Evolutionary conservation across 257 asterid species (phyloP), one percentile per base, ranked within the genome.

Genomic region (Solanum chilense): DNA sequence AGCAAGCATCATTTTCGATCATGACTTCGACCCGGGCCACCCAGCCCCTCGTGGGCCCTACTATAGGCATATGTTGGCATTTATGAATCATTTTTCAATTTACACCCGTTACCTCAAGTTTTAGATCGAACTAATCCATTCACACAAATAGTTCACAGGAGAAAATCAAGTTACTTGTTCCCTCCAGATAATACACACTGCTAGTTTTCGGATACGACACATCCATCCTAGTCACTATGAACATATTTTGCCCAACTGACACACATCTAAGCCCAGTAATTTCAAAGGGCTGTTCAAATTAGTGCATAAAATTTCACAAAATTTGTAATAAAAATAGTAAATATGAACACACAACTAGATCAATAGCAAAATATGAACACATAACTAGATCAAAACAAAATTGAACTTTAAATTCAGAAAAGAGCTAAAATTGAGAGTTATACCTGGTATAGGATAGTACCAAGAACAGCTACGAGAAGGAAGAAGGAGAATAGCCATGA

Each of bases 401-500:
- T 7, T 2, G 23, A 33, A 70, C 44, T 7, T 70, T 33, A 33
- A 70, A 70, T 70, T 70, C 14, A 16, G n/a, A 39, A 29, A 68
- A 56, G 5, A 56, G 12, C n/a, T 68, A 68, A 13, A 70, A 70
- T 16, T 16, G 44, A 70, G 7, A 70, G 60, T 87, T 87, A 56
- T 56, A 94, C 99, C 99, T 94, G 98, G 91, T 87, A 96, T 64
- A 96, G 94, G 56, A 92, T 87, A 39, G 90, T 86, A 58, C 91
- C 98, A 80, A 94, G 91, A 86, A 94, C 70, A 62, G 90, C 92
- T 16, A 96, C 92, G 87, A 90, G 90, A 58, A 94, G 91, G 87
- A 94, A 91, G 91, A 96, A 96, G 83, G 96, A 93, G 75, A 93
- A 74, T 45, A 94, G 87, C 98, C 98, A 94, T 89, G 96, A 90